Base-by-base conservation (phyloP, 345 rosid genomes). In the Durio zibethinus region DNA sequence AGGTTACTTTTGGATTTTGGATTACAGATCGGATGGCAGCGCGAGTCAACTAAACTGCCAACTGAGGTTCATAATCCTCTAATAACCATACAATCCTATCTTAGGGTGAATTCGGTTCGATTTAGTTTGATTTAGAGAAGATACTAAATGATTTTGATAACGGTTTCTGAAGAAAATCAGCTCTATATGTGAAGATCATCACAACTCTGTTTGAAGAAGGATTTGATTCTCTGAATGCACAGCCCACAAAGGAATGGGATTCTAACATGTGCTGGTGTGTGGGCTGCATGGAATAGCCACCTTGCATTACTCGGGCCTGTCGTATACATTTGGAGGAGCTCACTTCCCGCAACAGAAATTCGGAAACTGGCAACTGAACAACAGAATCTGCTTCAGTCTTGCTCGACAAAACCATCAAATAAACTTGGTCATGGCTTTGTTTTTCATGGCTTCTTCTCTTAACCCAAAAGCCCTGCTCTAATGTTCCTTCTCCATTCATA, bases 371-470 rank as follows among this genome's bases (percentile, higher is more conserved):
- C 7, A 10, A 21, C 27, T 43, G 10, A 64, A 21, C 43, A 35
- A 47, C 0, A 74, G 59, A 53, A n/a, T n/a, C 67, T 70, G 29
- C 60, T 69, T 38, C 40, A 38, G 23, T 42, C 31, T 63, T 25
- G 35, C 70, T 45, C 53, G 29, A n/a, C 21, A 45, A 29, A 66
- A 33, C 35, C 16, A 65, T 23, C 45, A 76, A 7, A 67, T 42
- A 72, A 74, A 54, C 50, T 40, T 5, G 16, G 40, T 67, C 80
- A 88, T 86, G 89, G 86, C 88, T 42, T 75, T 83, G 31, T 81
- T 81, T 78, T 38, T 84, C 50, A 66, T 47, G 60, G 67, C 84
- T 1, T 66, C 80, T 50, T 83, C 79, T 63, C 54, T 83, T 12
- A 83, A 76, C 64, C 83, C 83, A 18, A 80, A 72, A 35, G n/a